A percentile compares a stretch with the other conserved stretches of the same genome.
Evolutionary conservation across 108 stramenopile genomes (phyloP).

Genomic region (Cyclotella distinguenda): DNA sequence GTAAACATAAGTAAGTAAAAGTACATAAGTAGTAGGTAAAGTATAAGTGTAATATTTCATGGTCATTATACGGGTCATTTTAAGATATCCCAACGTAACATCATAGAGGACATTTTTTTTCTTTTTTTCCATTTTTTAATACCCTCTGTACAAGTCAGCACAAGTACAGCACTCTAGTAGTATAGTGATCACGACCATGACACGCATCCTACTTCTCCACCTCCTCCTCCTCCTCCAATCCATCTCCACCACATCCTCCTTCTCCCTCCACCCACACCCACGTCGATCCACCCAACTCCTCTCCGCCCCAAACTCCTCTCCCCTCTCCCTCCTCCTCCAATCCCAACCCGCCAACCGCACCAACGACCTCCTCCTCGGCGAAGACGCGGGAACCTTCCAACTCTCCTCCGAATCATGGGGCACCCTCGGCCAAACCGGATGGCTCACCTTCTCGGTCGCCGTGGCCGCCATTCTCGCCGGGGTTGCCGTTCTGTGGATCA

Average conservation of each 20-base stretch:
- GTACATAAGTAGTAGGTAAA: too few relatives aligned
- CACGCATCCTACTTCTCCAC: background rate
- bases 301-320: constrained; percentile 50
- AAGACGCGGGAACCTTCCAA: constrained; percentile 70
- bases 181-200: too few relatives aligned
- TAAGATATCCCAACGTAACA: too few relatives aligned
- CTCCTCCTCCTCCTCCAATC: background rate
- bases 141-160: too few relatives aligned
- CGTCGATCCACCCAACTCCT: constrained; percentile 38
- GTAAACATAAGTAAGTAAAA: too few relatives aligned
- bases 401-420: constrained; percentile 64
- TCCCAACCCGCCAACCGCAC: constrained; percentile 53
- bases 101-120: too few relatives aligned
- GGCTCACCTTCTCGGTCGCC: constrained; percentile 77
- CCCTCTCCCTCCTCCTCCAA: constrained; percentile 63
- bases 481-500: constrained; percentile 73
- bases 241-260: constrained; percentile 7
- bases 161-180: too few relatives aligned
- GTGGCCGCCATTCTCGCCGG: constrained; percentile 70
- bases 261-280: constrained; percentile 4
- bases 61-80: too few relatives aligned
- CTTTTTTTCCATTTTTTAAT: too few relatives aligned
- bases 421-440: constrained; percentile 57
- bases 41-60: too few relatives aligned
- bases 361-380: constrained; percentile 66